A percentile compares a stretch with the other conserved stretches of the same genome.
These are phyloP conservation scores for Prillingera fragicola DNA, from an alignment of 1,284 basidiomycete genomes.

Conservation along the genomic window DNA sequence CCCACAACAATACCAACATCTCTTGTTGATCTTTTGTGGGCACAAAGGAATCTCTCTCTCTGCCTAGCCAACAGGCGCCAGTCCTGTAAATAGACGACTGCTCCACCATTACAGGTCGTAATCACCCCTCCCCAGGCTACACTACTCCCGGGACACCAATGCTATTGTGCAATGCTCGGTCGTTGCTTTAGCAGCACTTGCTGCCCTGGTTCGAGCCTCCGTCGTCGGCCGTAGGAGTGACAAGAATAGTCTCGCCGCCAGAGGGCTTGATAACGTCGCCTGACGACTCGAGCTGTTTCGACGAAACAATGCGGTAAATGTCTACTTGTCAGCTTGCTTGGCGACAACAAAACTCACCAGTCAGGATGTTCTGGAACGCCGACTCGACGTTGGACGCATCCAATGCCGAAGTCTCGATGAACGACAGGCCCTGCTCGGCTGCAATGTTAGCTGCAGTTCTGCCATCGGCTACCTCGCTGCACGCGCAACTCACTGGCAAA, in stretches of 20 bases:
- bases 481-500: constrained; percentile 78
- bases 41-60: constrained; percentile 11
- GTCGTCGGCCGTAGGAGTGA: constrained; percentile 55
- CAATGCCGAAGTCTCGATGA: constrained; percentile 98
- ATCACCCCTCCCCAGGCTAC: constrained; percentile 2
- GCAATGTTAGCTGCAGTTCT: constrained; percentile 1
- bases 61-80: neutral
- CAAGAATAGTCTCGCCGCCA: constrained; percentile 67
- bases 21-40: constrained; percentile 6
- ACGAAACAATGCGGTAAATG: constrained; percentile 91
- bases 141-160: constrained; percentile 1
- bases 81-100: neutral
- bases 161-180: constrained; percentile 1
- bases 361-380: constrained; percentile 95
- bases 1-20: no score
- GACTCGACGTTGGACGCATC: constrained; percentile 97
- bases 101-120: constrained; percentile 20
- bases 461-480: neutral
- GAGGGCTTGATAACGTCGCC: constrained; percentile 63
- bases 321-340: constrained; percentile 53
- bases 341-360: constrained; percentile 56
- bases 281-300: constrained; percentile 77
- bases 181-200: constrained; percentile 44
- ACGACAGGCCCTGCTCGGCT: constrained; percentile 80
- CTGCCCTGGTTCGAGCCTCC: constrained; percentile 46